Percentiles rank a stretch among this genome's conserved stretches.
These are phyloP conservation scores for Ilex aquifolium DNA, from an alignment of 257 asterid genomes.

Conservation along the genomic window DNA sequence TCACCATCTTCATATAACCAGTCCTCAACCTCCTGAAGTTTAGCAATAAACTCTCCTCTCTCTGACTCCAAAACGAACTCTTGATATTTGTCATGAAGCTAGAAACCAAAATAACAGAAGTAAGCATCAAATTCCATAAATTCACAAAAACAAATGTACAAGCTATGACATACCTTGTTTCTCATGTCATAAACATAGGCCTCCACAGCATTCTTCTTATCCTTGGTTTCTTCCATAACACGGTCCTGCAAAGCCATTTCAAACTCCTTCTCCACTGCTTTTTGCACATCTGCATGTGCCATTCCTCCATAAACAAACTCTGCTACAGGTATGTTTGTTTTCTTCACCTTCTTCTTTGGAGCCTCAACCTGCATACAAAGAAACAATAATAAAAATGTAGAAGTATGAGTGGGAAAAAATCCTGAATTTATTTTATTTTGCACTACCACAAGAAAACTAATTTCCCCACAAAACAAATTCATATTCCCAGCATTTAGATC, in stretches of 20 bases:
- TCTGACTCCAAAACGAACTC: conserved; percentile 68
- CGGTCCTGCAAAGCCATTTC: conserved; percentile 99
- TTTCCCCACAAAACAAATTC: too few species aligned
- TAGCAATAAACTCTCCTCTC: conserved; percentile 57
- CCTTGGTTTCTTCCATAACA: conserved; percentile 96
- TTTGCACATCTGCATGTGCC: conserved; percentile 61
- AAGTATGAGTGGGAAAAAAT: too few species aligned
- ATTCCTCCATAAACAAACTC: conserved; percentile 76
- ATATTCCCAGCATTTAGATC: too few species aligned
- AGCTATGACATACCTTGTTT: conserved; percentile 52
- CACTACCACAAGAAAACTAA: too few species aligned
- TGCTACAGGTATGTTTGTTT: conserved; percentile 62
- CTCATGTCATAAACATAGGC: conserved; percentile 91
- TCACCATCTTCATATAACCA: conserved; percentile 98
- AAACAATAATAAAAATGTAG: background rate
- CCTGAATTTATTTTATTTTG: too few species aligned
- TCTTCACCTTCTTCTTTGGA: conserved; percentile 87
- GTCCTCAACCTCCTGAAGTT: conserved; percentile 89
- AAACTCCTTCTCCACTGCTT: conserved; percentile 86
- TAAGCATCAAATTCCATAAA: background rate
- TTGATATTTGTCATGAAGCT: conserved; percentile 73
- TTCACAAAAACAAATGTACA: background rate
- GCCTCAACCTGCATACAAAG: conserved; percentile 36
- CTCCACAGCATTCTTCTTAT: conserved; percentile 94
- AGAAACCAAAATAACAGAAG: conserved; percentile 15